Evolutionary conservation across 352 stramenopile genomes (phyloP).

Genomic region (Pythium dissotocum): DNA sequence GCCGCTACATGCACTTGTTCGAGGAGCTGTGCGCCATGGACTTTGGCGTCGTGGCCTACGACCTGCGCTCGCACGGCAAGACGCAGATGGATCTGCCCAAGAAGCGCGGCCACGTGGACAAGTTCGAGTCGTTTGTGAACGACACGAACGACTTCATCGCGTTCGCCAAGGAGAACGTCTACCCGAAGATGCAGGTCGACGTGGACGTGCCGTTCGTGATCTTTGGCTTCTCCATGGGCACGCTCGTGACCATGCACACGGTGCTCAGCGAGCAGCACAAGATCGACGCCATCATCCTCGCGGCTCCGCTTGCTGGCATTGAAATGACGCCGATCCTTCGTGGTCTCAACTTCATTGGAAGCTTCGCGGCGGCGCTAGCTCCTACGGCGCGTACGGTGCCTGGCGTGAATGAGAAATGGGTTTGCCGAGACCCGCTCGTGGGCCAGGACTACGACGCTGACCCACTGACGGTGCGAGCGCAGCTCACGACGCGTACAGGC

Average conservation of each 20-base stretch:
- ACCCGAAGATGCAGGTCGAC: conserved; percentile 14
- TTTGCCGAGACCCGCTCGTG: conserved; percentile 26
- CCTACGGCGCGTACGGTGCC: conserved; percentile 21
- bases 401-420: conserved; percentile 25
- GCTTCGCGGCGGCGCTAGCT: conserved; percentile 7
- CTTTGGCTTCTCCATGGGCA: conserved; percentile 24
- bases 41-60: conserved; percentile 23
- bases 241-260: conserved; percentile 28
- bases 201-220: conserved; percentile 3
- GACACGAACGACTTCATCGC: conserved; percentile 30
- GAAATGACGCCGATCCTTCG: conserved; percentile 25
- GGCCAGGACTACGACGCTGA: conserved; percentile 29
- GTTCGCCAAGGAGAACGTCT: conserved; percentile 27
- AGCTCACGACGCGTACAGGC: conserved; percentile 25
- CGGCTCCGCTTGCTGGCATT: conserved; percentile 14
- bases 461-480: conserved; percentile 20
- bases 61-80: conserved; percentile 22
- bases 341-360: conserved; percentile 12
- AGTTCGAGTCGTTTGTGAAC: conserved; percentile 23
- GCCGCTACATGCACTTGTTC: conserved; percentile 25
- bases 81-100: conserved; percentile 16
- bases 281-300: conserved; percentile 24
- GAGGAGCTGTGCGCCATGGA: conserved; percentile 9
- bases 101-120: conserved; percentile 14
- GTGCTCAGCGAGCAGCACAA: conserved; percentile 26